phyloP scores from a whole-genome alignment of 805 yeast genomes.

The Yamadazyma sp. region DNA sequence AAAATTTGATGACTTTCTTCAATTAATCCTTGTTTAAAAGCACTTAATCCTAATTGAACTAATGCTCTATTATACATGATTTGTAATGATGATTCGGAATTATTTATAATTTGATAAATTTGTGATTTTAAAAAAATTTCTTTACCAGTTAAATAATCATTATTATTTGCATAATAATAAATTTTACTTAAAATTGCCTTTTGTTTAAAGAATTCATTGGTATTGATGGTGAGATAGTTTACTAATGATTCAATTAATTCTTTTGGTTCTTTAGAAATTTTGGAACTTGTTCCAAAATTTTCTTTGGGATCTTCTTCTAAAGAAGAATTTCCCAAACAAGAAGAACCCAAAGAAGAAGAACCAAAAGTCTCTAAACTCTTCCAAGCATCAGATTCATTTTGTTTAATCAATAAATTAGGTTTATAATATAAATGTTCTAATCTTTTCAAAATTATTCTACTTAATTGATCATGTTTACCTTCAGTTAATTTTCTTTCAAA shows the following conservation, averaged over 20 bases:
- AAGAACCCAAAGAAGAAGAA: too few relatives aligned
- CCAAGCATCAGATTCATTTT: slow-evolving; percentile 80
- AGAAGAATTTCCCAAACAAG: too few relatives aligned
- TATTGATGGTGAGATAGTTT: slow-evolving; percentile 56
- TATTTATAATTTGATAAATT: slow-evolving; percentile 76
- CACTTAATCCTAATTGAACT: slow-evolving; percentile 93
- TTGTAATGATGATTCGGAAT: slow-evolving; percentile 83
- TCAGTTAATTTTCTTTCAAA: slow-evolving; percentile 32
- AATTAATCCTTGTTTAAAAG: slow-evolving; percentile 86
- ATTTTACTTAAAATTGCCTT: slow-evolving; percentile 82
- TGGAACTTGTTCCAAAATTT: too few relatives aligned
- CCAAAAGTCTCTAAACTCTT: too few relatives aligned
- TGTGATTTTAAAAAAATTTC: slow-evolving; percentile 86
- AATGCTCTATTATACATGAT: slow-evolving; percentile 92
- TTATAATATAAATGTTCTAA: slow-evolving; percentile 92
- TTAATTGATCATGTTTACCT: slow-evolving; percentile 50
- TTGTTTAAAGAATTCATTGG: slow-evolving; percentile 69
- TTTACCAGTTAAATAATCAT: slow-evolving; percentile 79
- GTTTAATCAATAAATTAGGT: slow-evolving; percentile 68
- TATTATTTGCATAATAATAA: slow-evolving; percentile 88
- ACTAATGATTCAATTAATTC: slow-evolving; percentile 64
- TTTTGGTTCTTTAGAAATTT: slow-evolving; percentile 35
- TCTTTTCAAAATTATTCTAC: slow-evolving; percentile 77
- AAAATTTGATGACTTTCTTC: slow-evolving; percentile 83
- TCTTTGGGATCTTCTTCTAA: slow-evolving; percentile 14